Evolutionary conservation across 2,329 filamentous ascomycete genomes (phyloP).

Genomic region (Dothideomycetes sp.): DNA sequence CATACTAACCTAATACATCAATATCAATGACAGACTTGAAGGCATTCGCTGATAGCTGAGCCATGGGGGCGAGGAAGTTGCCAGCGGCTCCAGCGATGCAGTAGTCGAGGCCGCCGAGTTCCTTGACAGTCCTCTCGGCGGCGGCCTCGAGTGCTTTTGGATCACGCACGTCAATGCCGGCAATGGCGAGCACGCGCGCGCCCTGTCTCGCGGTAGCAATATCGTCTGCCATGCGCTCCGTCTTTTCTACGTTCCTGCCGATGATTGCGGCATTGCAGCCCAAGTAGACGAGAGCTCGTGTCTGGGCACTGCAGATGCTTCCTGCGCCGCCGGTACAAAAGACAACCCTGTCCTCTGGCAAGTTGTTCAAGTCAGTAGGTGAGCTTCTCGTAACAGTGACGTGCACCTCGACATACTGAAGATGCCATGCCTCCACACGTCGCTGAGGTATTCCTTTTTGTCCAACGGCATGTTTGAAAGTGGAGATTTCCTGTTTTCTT

Average conservation of each 20-base stretch:
- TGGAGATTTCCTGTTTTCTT: too few species aligned
- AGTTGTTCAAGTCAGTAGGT: not conserved
- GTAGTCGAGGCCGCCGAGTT: constrained; percentile 83
- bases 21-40: constrained; percentile 97
- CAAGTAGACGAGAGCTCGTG: constrained; percentile 79
- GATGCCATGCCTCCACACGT: constrained; percentile 77
- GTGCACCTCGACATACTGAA: constrained; percentile 53
- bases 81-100: constrained; percentile 92
- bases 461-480: constrained; percentile 62
- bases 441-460: constrained; percentile 67
- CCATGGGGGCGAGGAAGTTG: constrained; percentile 85
- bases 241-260: constrained; percentile 82
- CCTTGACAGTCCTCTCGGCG: constrained; percentile 67
- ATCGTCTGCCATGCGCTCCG: constrained; percentile 67
- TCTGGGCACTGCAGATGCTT: constrained; percentile 89
- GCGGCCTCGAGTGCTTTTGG: constrained; percentile 60
- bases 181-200: constrained; percentile 78
- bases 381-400: not conserved
- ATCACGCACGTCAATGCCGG: constrained; percentile 59
- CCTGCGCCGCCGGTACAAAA: constrained; percentile 95
- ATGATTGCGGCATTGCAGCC: constrained; percentile 92
- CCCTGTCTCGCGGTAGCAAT: constrained; percentile 71
- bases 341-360: constrained; percentile 69
- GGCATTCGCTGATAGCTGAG: constrained; percentile 73
- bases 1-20: constrained; percentile 78